These are phyloP conservation scores for Beauveria varroae DNA, from an alignment of 2,329 filamentous ascomycete species.

Conservation along the genomic window DNA sequence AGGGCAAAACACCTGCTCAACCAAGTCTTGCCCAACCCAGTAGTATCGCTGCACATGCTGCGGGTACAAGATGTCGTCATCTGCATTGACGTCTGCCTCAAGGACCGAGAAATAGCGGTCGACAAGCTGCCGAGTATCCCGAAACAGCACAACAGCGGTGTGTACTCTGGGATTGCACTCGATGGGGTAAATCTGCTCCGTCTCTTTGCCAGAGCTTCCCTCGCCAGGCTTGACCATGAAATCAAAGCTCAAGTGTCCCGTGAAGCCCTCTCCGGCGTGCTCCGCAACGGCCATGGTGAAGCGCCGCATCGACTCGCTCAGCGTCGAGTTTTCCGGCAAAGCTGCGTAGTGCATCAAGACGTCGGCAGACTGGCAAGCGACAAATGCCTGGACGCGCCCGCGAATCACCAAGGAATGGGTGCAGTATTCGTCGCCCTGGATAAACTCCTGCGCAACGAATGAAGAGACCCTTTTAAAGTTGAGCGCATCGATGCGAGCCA, in stretches of 20 bases:
- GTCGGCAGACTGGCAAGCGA: conserved; percentile 56
- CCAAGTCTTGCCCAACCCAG: conserved; percentile 62
- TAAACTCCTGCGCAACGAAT: conserved; percentile 59
- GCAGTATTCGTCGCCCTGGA: conserved; percentile 56
- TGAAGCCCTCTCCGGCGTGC: conserved; percentile 43
- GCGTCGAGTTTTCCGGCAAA: conserved; percentile 43
- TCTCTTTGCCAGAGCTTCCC: neutral
- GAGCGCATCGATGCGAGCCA: conserved; percentile 40
- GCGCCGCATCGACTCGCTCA: conserved; percentile 52
- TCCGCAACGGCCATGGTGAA: conserved; percentile 55
- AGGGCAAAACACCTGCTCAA: conserved; percentile 41
- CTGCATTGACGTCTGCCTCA: conserved; percentile 18
- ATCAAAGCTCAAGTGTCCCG: conserved; percentile 52
- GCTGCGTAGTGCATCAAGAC: conserved; percentile 60
- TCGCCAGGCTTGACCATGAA: neutral
- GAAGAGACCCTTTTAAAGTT: conserved; percentile 43
- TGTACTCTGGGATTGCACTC: conserved; percentile 66
- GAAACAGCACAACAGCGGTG: conserved; percentile 58
- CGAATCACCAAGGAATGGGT: conserved; percentile 62
- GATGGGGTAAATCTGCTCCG: conserved; percentile 48
- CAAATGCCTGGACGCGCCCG: conserved; percentile 58
- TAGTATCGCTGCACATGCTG: conserved; percentile 34
- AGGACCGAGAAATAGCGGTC: conserved; percentile 46
- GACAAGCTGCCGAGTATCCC: conserved; percentile 36
- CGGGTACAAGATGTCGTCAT: conserved; percentile 15